Conservation (phyloP, 805 yeast species). For the Pichia ethanolica region DNA sequence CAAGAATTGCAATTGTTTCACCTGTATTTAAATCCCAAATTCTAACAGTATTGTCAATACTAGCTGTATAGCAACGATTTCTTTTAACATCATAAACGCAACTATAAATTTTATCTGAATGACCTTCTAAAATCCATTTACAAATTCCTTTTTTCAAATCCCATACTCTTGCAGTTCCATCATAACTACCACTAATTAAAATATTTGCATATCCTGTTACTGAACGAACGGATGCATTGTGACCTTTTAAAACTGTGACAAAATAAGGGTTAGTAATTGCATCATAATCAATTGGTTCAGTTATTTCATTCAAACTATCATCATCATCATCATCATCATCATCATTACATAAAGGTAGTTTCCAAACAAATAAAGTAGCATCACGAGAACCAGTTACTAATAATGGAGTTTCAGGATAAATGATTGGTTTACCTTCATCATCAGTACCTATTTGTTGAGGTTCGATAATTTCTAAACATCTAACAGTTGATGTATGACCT, state of each 20-base stretch:
- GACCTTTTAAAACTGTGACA: conserved; percentile 65
- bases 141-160: conserved; percentile 70
- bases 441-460: conserved; percentile 60
- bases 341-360: conserved; percentile 45
- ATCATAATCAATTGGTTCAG: conserved; percentile 25
- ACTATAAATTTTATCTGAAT: conserved; percentile 81
- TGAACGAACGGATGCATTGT: conserved; percentile 75
- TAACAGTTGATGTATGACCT: conserved; percentile 89
- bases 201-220: conserved; percentile 80
- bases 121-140: conserved; percentile 70
- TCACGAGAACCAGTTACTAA: conserved; percentile 86
- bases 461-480: conserved; percentile 79
- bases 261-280: conserved; percentile 54
- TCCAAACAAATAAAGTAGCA: conserved; percentile 71
- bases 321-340: conserved; percentile 3
- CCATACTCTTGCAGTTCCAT: conserved; percentile 88
- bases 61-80: conserved; percentile 80
- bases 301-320: not conserved
- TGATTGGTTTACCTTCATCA: conserved; percentile 47
- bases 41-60: conserved; percentile 81
- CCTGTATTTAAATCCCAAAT: conserved; percentile 88
- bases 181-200: conserved; percentile 86
- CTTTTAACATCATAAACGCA: conserved; percentile 73
- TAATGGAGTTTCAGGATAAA: conserved; percentile 57
- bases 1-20: conserved; percentile 55